Evolutionary conservation across 345 rosid genomes (phyloP).

Genomic region (Hevea brasiliensis): DNA sequence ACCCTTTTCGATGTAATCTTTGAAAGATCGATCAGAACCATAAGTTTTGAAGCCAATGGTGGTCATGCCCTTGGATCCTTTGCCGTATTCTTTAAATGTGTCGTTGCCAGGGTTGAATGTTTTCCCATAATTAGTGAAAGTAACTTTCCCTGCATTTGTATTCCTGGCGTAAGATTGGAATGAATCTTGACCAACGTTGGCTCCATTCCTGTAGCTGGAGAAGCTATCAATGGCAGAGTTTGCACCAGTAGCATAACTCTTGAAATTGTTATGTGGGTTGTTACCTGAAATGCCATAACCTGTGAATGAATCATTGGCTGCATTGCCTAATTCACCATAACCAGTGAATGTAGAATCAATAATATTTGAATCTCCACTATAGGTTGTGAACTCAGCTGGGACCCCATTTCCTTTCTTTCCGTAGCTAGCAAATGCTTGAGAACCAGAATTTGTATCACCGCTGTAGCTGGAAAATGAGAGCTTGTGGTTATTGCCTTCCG

Average conservation of each 20-base stretch:
- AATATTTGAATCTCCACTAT: constrained; percentile 24
- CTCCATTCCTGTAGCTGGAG: constrained; percentile 24
- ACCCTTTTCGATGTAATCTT: constrained; percentile 24
- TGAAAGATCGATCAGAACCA: constrained; percentile 27
- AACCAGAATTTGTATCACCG: constrained; percentile 29
- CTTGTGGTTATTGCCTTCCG: constrained; percentile 28
- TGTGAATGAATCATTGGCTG: constrained; percentile 31
- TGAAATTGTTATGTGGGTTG: constrained; percentile 27
- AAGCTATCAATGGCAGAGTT: constrained; percentile 19
- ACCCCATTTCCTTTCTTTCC: constrained; percentile 33
- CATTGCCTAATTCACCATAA: constrained; percentile 27
- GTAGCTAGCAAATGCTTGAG: constrained; percentile 27
- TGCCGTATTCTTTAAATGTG: constrained; percentile 30
- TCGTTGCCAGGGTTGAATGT: constrained; percentile 33
- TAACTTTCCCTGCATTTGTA: constrained; percentile 27
- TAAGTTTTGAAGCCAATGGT: constrained; percentile 24
- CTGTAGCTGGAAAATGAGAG: constrained; percentile 30
- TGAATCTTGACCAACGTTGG: constrained; percentile 30
- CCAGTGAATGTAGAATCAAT: constrained; percentile 30
- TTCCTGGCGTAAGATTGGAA: constrained; percentile 28
- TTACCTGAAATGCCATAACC: constrained; percentile 27
- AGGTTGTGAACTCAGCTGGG: constrained; percentile 28
- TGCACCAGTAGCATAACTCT: constrained; percentile 27
- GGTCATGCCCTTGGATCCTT: constrained; percentile 23
- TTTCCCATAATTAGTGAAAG: constrained; percentile 28